Base-by-base conservation (phyloP, 192 early-diverging fungal species). In the Chytriomyces sp. region DNA sequence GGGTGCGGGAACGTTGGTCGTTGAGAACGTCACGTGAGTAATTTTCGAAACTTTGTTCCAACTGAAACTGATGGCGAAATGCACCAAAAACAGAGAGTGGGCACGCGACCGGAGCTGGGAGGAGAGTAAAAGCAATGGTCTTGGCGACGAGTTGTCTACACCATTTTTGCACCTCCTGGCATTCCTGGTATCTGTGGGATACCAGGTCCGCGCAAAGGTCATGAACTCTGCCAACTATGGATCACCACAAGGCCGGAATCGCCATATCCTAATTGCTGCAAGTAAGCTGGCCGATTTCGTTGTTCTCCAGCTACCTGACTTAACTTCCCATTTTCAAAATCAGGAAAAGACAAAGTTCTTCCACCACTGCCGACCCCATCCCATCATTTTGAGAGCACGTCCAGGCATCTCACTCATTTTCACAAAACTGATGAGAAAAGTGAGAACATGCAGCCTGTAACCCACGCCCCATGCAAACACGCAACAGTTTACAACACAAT, bases 11-110 rank as follows among this genome's bases (percentile, higher is more conserved):
- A 28, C 10, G 16, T 59, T 73, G 3, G 44, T 73, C 46, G 61
- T 63, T 61, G 71, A 73, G 45, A 73, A 73, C 45, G 71, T 73
- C 8, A 43, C 71, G 71, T 73, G 35, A 62, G 71, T 73, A 20
- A 5, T 23, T 35, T 35, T 35, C 35, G 35, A 35, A 35, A 35
- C 4, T 35, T 35, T 35, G 35, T 2, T 1, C 35, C 35, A 35
- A 35, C 35, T 1, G 35, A 35, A 35, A 35, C 35, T 35, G 35
- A 35, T 35, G 35, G 35, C 35, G 2, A 35, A 35, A 35, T 35
- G 35, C 35, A 35, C 43, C 13, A 43, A 9, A 11, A 45, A 62
- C 44, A 73, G 71, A 7, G 71, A 73, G 44, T 73, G 61, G 61
- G 60, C 60, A 11, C 53, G 71, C 13, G 13, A 50, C 3, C 8